Evolutionary conservation across 2,329 filamentous ascomycete species (phyloP).

Genomic region (Colletotrichum costaricense): DNA sequence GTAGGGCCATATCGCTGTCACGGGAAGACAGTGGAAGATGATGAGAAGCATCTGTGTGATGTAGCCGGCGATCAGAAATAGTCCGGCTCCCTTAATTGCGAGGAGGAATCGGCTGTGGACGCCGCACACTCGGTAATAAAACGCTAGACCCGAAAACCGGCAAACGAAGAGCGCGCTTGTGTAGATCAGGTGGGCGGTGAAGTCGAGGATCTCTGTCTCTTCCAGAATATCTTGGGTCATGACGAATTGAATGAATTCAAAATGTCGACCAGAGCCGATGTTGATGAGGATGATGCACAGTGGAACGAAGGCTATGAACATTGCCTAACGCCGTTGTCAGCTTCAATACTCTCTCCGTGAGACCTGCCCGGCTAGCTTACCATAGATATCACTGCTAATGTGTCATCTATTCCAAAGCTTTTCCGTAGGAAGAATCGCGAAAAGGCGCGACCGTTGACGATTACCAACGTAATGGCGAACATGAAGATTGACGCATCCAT

Average conservation of each 20-base stretch:
- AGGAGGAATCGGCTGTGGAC: conserved; percentile 48
- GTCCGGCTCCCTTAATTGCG: conserved; percentile 49
- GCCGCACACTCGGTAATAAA: conserved; percentile 59
- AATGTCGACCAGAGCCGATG: conserved; percentile 59
- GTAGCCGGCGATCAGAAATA: conserved; percentile 53
- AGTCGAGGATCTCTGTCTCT: conserved; percentile 59
- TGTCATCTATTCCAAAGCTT: conserved; percentile 52
- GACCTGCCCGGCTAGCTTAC: conserved; percentile 40
- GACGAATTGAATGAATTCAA: conserved; percentile 58
- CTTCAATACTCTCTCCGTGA: background rate
- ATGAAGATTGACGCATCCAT: conserved; percentile 54
- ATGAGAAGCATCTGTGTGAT: conserved; percentile 61
- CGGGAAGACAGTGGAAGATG: conserved; percentile 62
- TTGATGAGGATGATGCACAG: conserved; percentile 57
- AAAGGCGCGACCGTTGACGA: conserved; percentile 48
- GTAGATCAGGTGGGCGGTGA: conserved; percentile 62
- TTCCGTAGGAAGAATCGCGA: conserved; percentile 50
- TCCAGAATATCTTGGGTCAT: conserved; percentile 53
- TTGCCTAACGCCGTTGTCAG: conserved; percentile 36
- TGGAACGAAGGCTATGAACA: conserved; percentile 54
- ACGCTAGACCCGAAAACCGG: conserved; percentile 62
- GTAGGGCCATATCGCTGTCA: conserved; percentile 64
- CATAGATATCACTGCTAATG: conserved; percentile 48
- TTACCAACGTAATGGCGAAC: conserved; percentile 45
- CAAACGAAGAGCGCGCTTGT: conserved; percentile 61